Evolutionary conservation across 352 stramenopile genomes (phyloP), one percentile per base, ranked within the genome.

Genomic region (Phytophthora colocasiae): DNA sequence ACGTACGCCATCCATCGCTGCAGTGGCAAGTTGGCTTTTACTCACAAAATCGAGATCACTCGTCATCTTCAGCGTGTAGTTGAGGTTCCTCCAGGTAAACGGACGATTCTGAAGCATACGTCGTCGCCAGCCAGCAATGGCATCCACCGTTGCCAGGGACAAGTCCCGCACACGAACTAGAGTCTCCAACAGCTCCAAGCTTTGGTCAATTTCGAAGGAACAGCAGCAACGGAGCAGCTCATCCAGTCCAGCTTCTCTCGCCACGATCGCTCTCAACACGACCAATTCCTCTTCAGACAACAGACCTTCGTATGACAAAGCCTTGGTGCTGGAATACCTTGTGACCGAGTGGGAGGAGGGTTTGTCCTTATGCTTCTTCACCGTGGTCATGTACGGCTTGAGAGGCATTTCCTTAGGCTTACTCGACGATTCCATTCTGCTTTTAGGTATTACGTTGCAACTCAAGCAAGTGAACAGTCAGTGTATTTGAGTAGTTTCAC

Each of bases 21-120:
- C 58, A 4, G 71, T 79, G 14, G 76, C 74, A 1, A 85, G 40
- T 19, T 84, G 80, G 45, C 83, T 93, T 51, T 88, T 86, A 55
- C 72, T 88, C n/a, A 93, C 56, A 41, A 94, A 93, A 41, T 94
- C 86, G 1, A 87, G 32, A 46, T 94, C 86, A 43, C 71, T 77
- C 6, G 71, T 71, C 81, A 94, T 90, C 41, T 85, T 83, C 29
- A 91, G 56, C 7, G 87, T 48, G 48, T 94, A 94, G 47, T 94
- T 94, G 12, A 75, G 29, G 29, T 80, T 68, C 14, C 77, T 70
- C 84, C 84, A 93, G 26, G 63, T 40, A 54, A 94, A 94, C 17
- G 84, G 82, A 32, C 74, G 53, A 8, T 66, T 73, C 54, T 83
- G 71, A 11, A 91, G 77, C 81, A 91, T 88, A 40, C 78, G 71